These are phyloP conservation scores for Bipolaris bicolor DNA, from an alignment of 2,329 filamentous ascomycete genomes.

Conservation along the genomic window DNA sequence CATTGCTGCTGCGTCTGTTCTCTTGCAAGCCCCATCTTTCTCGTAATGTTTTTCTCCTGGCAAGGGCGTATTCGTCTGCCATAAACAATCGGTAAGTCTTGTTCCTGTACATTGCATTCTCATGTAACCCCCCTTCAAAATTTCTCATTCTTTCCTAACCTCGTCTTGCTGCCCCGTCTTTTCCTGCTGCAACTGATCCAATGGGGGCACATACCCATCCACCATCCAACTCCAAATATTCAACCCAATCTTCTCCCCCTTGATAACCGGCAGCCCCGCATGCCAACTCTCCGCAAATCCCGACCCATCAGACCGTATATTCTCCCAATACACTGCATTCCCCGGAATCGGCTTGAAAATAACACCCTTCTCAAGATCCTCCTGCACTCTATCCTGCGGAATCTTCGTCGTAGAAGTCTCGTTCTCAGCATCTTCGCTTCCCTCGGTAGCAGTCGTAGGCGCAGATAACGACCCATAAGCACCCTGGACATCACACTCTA, in stretches of 20 bases:
- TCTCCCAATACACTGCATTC: slow-evolving; percentile 69
- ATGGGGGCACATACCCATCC: slow-evolving; percentile 34
- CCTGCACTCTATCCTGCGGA: background rate
- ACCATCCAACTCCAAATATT: slow-evolving; percentile 71
- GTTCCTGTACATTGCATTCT: background rate
- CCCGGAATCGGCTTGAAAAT: slow-evolving; percentile 64
- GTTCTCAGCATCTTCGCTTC: slow-evolving; percentile 25
- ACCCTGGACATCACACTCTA: slow-evolving; percentile 56
- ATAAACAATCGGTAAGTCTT: no score
- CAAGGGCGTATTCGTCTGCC: background rate
- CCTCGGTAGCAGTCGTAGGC: background rate
- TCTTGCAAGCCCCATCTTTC: no score
- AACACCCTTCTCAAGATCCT: slow-evolving; percentile 52
- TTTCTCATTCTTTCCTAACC: background rate
- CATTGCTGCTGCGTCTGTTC: background rate
- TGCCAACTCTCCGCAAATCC: slow-evolving; percentile 67
- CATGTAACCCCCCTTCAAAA: background rate
- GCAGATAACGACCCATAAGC: background rate
- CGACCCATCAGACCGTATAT: slow-evolving; percentile 61
- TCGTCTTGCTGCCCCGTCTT: background rate
- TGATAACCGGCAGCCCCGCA: slow-evolving; percentile 63
- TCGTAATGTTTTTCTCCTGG: no score
- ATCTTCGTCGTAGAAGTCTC: background rate
- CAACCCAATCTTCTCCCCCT: slow-evolving; percentile 64
- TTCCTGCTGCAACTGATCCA: slow-evolving; percentile 2